Base-by-base conservation (phyloP, 768 basidiomycete genomes). In the Pholiota conissans region DNA sequence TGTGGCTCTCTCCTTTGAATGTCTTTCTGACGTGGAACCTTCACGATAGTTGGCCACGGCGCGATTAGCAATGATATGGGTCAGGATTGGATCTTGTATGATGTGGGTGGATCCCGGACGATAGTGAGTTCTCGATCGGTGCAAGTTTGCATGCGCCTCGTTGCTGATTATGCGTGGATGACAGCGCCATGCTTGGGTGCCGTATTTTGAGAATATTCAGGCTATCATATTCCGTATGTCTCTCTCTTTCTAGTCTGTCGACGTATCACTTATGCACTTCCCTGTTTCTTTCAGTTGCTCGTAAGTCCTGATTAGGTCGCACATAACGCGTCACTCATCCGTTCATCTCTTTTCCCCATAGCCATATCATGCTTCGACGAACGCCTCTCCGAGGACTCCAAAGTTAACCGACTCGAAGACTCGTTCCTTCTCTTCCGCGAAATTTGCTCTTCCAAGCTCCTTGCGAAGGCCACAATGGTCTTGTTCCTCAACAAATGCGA, bases 401-500 rank as follows among this genome's bases (percentile, higher is more conserved):
- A 73, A 8, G 79, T 89, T 51, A 89, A 89, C 61, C 79, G 88
- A 8, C 76, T 90, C 14, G 86, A 91, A 68, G 90, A 91, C 67
- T 87, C 88, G 0, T 79, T 90, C 58, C 75, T 78, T 48, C 78
- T 91, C 2, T 91, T 88, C 88, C 78, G 74, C 26, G 76, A 81
- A 1, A 76, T 91, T 39, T 88, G 86, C 71, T 65, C 76, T 14
- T 85, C 82, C 32, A 76, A 75, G 62, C 75, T 91, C 1, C 82
- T 91, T 6, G 69, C 78, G 8, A 81, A 79, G 53, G 78, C 84
- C 10, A 85, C 84, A 54, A 76, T 90, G 55, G 82, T 90, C 46
- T 76, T 90, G 22, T 91, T 91, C 70, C 71, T 90, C 55, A 91
- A 91, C 68, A 91, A 91, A 59, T 81, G 82, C 58, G 90, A 91